Evolutionary conservation across 129 eudicot species (phyloP), one percentile per base, ranked within the genome.

Genomic region (Kitagawia praeruptora): DNA sequence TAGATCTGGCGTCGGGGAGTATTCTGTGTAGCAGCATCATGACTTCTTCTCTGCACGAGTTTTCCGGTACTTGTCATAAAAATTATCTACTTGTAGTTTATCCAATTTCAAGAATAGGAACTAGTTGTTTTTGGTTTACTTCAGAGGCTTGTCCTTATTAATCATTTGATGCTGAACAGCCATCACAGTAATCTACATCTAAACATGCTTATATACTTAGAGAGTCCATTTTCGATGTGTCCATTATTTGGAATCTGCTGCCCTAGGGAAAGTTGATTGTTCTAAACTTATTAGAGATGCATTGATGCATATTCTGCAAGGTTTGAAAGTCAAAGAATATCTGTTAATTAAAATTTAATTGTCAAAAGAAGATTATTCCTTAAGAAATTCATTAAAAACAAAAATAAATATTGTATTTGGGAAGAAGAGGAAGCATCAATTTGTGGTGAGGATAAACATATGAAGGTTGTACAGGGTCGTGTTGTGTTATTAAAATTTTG

Each of bases 1-100:
- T 64, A 81, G 84, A 81, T 76, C 37, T 67, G 70, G 80, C 49
- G 21, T 74, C 39, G 39, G 79, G 82, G 79, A 74, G 63, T 34
- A 72, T 75, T 79, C 42, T 45, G 47, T 70, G 70, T n/a, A 13
- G 75, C 76, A 47, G 70, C 76, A 78, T 40, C 70, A 83, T 83
- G 86, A 75, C 86, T 25, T 83, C 86, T 53, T 74, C 86, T 74
- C 56, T 80, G 25, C 86, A 83, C 9, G 82, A 83, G 9, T 58
- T 63, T 64, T 78, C 86, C 54, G 86, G 86, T 83, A 79, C 25
- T 46, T 15, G 40, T 38, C 58, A 3, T 23, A 75, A 31, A 63
- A n/a, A 51, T 58, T 54, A 8, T 45, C 1, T 61, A 40, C 12
- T 42, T 45, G 47, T 19, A 47, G 21, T 63, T 15, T 47, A 19